Percentiles rank a stretch among this genome's conserved stretches.
Conservation (phyloP, 768 basidiomycete species). For the Chalciporus pseudorubinellus region DNA sequence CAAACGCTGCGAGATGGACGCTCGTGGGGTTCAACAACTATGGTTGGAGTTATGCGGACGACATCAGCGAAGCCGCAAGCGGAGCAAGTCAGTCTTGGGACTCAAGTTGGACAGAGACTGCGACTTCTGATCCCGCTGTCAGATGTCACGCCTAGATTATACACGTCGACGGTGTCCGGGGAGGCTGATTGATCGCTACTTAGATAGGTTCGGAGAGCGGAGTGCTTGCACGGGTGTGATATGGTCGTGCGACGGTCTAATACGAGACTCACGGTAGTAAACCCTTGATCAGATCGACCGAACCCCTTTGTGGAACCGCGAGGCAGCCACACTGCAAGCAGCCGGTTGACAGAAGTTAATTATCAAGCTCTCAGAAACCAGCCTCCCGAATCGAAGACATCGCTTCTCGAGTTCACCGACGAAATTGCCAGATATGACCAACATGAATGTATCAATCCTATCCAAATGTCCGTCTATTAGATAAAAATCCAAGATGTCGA, state of each 20-base stretch:
- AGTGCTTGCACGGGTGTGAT: not conserved
- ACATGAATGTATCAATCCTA: constrained; percentile 18
- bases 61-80: constrained; percentile 24
- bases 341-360: constrained; percentile 26
- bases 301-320: constrained; percentile 13
- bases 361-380: constrained; percentile 13
- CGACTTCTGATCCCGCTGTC: constrained; percentile 32
- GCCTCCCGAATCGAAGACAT: constrained; percentile 8
- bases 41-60: constrained; percentile 17
- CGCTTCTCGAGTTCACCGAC: constrained; percentile 15
- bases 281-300: constrained; percentile 18
- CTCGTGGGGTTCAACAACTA: constrained; percentile 12
- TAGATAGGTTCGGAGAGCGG: constrained; percentile 1
- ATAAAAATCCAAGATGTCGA: constrained; percentile 29
- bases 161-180: constrained; percentile 6
- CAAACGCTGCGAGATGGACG: not conserved
- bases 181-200: constrained; percentile 18
- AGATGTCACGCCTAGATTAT: constrained; percentile 16
- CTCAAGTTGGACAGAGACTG: constrained; percentile 12
- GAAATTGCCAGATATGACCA: constrained; percentile 26
- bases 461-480: constrained; percentile 38
- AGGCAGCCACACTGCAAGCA: constrained; percentile 33
- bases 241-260: too few relatives aligned
- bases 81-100: constrained; percentile 4
- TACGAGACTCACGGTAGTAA: constrained; percentile 5